Conservation (phyloP, 108 stramenopile species). For the Nannochloropsis granulata region DNA sequence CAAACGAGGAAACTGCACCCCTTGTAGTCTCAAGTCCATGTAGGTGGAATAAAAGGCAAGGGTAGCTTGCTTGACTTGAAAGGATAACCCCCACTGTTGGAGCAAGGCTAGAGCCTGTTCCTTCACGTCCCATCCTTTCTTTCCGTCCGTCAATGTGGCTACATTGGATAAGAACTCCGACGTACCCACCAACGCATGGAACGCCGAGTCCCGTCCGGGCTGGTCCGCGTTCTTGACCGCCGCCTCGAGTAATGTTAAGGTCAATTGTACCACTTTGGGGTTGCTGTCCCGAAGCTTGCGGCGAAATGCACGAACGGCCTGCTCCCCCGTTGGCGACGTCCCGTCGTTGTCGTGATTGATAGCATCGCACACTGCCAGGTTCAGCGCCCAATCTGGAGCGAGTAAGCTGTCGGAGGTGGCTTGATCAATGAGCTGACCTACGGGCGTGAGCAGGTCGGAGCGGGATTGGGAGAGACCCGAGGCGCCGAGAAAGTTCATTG, state of each 20-base stretch:
- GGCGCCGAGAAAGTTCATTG: not conserved
- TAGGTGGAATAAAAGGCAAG: not conserved
- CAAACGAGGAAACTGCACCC: constrained; percentile 9
- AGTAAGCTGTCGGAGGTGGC: constrained; percentile 1
- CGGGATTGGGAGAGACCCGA: not conserved
- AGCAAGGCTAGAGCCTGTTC: not conserved
- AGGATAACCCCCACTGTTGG: not conserved
- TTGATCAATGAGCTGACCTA: not conserved
- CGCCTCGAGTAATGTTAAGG: not conserved
- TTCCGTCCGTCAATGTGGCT: not conserved
- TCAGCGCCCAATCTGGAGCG: constrained; percentile 13
- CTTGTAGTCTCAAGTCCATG: constrained; percentile 7
- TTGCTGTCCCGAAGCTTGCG: not conserved
- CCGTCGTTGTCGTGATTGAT: not conserved
- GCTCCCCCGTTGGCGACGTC: not conserved
- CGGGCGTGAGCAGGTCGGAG: not conserved
- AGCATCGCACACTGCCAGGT: constrained; percentile 8
- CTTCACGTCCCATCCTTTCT: not conserved
- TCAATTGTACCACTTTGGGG: not conserved
- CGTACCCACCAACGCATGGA: not conserved
- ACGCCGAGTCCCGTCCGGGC: not conserved
- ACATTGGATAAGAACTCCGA: not conserved
- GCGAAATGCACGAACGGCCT: not conserved
- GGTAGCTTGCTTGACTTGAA: not conserved
- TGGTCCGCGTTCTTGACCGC: not conserved